A percentile compares a stretch with the other conserved stretches of the same genome.
Evolutionary conservation across 169 alveolate genomes (phyloP).

Genomic region (Babesia caballi): DNA sequence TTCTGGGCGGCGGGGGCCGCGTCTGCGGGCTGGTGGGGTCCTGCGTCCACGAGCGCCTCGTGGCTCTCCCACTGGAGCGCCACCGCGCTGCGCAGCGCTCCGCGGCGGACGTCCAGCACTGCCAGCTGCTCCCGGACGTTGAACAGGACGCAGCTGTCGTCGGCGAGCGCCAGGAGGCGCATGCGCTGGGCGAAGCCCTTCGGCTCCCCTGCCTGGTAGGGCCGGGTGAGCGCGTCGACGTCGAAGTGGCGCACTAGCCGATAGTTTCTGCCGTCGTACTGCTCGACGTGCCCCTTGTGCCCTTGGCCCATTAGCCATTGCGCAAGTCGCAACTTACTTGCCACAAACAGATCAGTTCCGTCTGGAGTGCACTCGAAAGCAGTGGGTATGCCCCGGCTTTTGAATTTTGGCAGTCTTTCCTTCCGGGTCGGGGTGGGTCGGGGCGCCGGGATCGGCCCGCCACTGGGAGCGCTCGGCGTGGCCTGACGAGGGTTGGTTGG

Average conservation of each 20-base stretch:
- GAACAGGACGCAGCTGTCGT: slow-evolving; percentile 14
- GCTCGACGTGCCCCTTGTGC: slow-evolving; percentile 40
- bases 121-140: slow-evolving; percentile 30
- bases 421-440: neutral
- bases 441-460: neutral
- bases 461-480: too few species aligned
- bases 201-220: neutral
- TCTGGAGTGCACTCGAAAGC: slow-evolving; percentile 18
- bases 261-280: slow-evolving; percentile 36
- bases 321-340: slow-evolving; percentile 7
- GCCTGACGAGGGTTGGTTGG: too few species aligned
- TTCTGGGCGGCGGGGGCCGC: neutral
- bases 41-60: neutral
- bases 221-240: neutral
- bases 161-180: neutral
- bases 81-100: neutral
- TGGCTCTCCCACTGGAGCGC: slow-evolving; percentile 6
- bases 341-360: slow-evolving; percentile 23
- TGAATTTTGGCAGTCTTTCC: neutral
- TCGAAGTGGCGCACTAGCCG: neutral
- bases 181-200: slow-evolving; percentile 22
- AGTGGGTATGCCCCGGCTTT: slow-evolving; percentile 21
- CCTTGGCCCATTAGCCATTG: neutral
- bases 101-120: slow-evolving; percentile 11
- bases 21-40: neutral